Conservation (phyloP, 768 basidiomycete genomes). For the Grammothele lineata region DNA sequence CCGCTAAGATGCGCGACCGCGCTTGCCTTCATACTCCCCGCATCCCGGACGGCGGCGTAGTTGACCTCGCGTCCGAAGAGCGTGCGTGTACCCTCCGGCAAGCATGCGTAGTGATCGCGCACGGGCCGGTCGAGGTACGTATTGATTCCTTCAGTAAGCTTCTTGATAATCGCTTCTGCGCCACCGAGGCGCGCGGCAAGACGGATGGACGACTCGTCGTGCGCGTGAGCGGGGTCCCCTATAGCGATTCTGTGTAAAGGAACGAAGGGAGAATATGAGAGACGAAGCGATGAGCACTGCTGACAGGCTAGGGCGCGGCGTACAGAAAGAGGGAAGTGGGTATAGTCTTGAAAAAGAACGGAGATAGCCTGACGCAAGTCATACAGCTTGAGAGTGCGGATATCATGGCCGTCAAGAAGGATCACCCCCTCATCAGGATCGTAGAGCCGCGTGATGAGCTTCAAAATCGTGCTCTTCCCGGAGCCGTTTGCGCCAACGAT, state of each 20-base stretch:
- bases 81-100: conserved; percentile 61
- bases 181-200: conserved; percentile 71
- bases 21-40: conserved; percentile 45
- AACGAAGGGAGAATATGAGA: background rate
- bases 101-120: conserved; percentile 57
- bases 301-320: too few species aligned
- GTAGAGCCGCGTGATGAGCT: conserved; percentile 66
- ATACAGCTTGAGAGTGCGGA: conserved; percentile 54
- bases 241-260: conserved; percentile 58
- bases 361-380: conserved; percentile 67
- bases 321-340: conserved; percentile 73
- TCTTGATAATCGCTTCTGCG: conserved; percentile 58
- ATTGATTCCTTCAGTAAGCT: conserved; percentile 60
- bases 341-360: conserved; percentile 80
- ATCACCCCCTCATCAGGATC: conserved; percentile 68
- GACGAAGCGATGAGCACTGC: too few species aligned
- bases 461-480: conserved; percentile 76
- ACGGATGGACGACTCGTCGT: conserved; percentile 51
- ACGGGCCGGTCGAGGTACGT: conserved; percentile 74
- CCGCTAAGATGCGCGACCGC: conserved; percentile 45
- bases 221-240: conserved; percentile 54
- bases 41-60: conserved; percentile 39
- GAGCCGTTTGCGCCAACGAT: conserved; percentile 80
- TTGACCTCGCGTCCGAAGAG: conserved; percentile 61
- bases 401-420: conserved; percentile 57